Percentiles rank a stretch among this genome's conserved stretches.
Conservation (phyloP, 352 stramenopile genomes). For the Globisporangium yorkense region DNA sequence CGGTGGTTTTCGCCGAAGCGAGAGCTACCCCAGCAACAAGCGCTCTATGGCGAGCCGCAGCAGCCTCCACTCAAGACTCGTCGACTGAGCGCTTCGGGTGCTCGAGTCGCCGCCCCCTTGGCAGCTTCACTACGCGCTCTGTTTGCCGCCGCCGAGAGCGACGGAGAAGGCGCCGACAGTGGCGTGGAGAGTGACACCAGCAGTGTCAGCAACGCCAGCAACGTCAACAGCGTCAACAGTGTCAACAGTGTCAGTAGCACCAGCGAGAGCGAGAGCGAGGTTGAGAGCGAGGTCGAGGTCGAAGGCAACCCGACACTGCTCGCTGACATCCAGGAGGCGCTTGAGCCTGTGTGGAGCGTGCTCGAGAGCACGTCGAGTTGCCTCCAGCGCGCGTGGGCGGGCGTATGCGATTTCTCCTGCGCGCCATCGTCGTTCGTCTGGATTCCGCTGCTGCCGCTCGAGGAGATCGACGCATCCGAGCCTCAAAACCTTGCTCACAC, state of each 20-base stretch:
- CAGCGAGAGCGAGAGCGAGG: not conserved
- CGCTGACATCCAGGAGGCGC: conserved; percentile 9
- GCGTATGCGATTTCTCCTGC: conserved; percentile 2
- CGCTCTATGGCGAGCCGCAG: conserved; percentile 1
- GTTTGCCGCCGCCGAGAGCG: not conserved
- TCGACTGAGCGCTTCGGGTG: conserved; percentile 4
- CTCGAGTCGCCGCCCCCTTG: conserved; percentile 1
- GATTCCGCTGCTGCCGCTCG: not conserved
- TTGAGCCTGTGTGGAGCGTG: conserved; percentile 8
- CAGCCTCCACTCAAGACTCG: conserved; percentile 11
- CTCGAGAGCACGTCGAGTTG: conserved; percentile 9
- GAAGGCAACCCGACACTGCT: conserved; percentile 9
- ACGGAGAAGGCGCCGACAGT: not conserved
- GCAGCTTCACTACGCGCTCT: conserved; percentile 2
- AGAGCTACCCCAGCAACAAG: conserved; percentile 6
- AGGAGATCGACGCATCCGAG: not conserved
- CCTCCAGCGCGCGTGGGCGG: conserved; percentile 4
- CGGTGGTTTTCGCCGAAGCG: conserved; percentile 8
- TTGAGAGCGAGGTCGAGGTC: not conserved
- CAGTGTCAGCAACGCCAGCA: not conserved
- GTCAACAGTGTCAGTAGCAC: not conserved
- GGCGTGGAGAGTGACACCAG: not conserved
- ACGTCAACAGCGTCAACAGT: no score
- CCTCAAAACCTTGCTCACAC: not conserved
- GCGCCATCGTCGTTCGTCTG: conserved; percentile 2